A percentile compares a stretch with the other conserved stretches of the same genome.
Evolutionary conservation across 768 basidiomycete genomes (phyloP).

Genomic region (Leccinum aurantiacum): DNA sequence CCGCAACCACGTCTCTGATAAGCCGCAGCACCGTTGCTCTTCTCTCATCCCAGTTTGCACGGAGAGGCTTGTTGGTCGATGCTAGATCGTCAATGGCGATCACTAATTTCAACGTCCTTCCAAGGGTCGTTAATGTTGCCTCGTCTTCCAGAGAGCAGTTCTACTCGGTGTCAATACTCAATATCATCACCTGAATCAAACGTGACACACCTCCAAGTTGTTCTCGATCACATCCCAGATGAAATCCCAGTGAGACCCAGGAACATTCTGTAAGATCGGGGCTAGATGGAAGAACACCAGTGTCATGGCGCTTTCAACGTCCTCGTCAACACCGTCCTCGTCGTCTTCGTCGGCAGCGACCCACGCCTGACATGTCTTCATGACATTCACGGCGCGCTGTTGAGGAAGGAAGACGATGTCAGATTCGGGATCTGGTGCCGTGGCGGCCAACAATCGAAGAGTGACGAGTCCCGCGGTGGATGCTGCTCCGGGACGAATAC

Average conservation of each 20-base stretch:
- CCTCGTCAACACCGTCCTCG: constrained; percentile 67
- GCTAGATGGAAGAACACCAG: constrained; percentile 72
- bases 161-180: constrained; percentile 39
- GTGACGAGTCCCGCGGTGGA: constrained; percentile 66
- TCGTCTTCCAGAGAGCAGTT: constrained; percentile 59
- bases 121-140: constrained; percentile 58
- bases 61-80: constrained; percentile 69
- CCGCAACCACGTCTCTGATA: constrained; percentile 60
- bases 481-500: constrained; percentile 61
- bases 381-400: constrained; percentile 79
- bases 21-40: constrained; percentile 51
- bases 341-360: constrained; percentile 52
- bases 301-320: constrained; percentile 77
- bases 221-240: constrained; percentile 87
- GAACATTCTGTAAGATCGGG: constrained; percentile 84
- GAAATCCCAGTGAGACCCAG: constrained; percentile 90
- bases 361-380: constrained; percentile 88
- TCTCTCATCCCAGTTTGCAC: constrained; percentile 65
- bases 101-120: constrained; percentile 68
- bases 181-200: background rate
- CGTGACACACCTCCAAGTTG: constrained; percentile 72
- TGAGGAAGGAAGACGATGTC: constrained; percentile 84
- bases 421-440: constrained; percentile 76
- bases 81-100: constrained; percentile 67
- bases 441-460: constrained; percentile 66